phyloP scores from a whole-genome alignment of 768 basidiomycete species.

The Boletus fagicola region DNA sequence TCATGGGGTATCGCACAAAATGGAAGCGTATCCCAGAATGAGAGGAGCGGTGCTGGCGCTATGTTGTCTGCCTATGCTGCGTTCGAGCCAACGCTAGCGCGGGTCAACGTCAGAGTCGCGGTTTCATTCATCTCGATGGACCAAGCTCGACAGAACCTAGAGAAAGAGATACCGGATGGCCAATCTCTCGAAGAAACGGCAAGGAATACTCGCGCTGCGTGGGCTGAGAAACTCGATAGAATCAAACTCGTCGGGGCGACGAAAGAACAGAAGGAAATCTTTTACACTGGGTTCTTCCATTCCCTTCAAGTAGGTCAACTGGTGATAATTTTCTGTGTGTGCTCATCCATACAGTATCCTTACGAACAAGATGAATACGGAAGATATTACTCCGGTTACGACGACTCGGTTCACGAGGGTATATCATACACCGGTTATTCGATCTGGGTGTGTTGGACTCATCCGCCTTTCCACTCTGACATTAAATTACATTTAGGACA shows the following conservation, averaged over 20 bases:
- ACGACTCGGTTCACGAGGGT: conserved; percentile 59
- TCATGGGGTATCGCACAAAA: conserved; percentile 52
- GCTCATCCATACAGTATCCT: conserved; percentile 53
- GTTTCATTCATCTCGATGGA: conserved; percentile 74
- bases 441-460: conserved; percentile 54
- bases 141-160: conserved; percentile 56
- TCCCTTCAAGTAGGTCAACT: conserved; percentile 48
- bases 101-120: conserved; percentile 58
- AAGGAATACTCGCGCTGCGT: conserved; percentile 44
- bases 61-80: conserved; percentile 51
- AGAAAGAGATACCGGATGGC: conserved; percentile 47
- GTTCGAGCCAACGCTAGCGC: conserved; percentile 36
- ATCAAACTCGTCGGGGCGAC: conserved; percentile 51
- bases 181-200: conserved; percentile 53
- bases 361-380: conserved; percentile 70
- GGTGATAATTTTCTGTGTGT: not conserved
- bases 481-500: conserved; percentile 51
- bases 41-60: conserved; percentile 38
- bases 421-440: conserved; percentile 81
- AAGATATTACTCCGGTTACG: conserved; percentile 75
- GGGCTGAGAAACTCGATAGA: conserved; percentile 57
- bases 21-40: conserved; percentile 34
- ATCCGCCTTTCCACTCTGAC: not conserved
- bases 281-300: conserved; percentile 65
- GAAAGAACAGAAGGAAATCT: conserved; percentile 44